Percentiles rank a stretch among this genome's conserved stretches.
Conservation (phyloP, 257 asterid species). For the Penstemon barbatus region DNA sequence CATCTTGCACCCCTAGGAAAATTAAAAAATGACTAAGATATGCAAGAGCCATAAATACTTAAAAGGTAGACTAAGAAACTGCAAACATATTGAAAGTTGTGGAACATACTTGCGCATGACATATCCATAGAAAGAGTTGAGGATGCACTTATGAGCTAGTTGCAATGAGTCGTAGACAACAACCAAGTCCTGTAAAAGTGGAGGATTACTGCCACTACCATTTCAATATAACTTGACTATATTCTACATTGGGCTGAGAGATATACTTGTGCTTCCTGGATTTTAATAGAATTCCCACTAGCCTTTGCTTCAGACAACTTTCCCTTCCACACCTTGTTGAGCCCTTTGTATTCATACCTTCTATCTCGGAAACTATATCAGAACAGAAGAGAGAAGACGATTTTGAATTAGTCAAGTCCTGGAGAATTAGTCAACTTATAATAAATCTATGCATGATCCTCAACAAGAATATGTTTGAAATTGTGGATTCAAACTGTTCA, state of each 20-base stretch:
- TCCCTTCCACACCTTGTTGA: conserved; percentile 97
- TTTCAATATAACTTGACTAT: conserved; percentile 19
- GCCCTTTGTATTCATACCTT: conserved; percentile 95
- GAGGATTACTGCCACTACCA: conserved; percentile 25
- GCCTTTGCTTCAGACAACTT: conserved; percentile 89
- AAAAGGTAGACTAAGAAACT: conserved; percentile 17
- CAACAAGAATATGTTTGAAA: background rate
- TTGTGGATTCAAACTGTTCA: conserved; percentile 19
- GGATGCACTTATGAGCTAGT: conserved; percentile 98
- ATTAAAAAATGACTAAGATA: conserved; percentile 19
- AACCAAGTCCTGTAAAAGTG: conserved; percentile 81
- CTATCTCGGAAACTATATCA: conserved; percentile 90
- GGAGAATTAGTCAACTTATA: conserved; percentile 17
- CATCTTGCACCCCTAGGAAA: conserved; percentile 93
- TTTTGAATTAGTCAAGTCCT: conserved; percentile 18
- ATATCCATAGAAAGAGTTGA: conserved; percentile 97
- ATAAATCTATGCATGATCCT: conserved; percentile 20
- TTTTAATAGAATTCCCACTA: conserved; percentile 84
- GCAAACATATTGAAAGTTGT: conserved; percentile 26
- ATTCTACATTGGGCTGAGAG: conserved; percentile 28
- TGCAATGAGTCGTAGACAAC: conserved; percentile 93
- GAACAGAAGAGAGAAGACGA: conserved; percentile 23
- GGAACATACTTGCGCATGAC: conserved; percentile 93
- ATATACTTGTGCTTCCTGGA: conserved; percentile 94
- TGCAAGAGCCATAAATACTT: conserved; percentile 24